Percentiles rank a stretch among this genome's conserved stretches.
These are phyloP conservation scores for Amniculicola lignicola DNA, from an alignment of 495 filamentous ascomycete genomes.

Conservation along the genomic window DNA sequence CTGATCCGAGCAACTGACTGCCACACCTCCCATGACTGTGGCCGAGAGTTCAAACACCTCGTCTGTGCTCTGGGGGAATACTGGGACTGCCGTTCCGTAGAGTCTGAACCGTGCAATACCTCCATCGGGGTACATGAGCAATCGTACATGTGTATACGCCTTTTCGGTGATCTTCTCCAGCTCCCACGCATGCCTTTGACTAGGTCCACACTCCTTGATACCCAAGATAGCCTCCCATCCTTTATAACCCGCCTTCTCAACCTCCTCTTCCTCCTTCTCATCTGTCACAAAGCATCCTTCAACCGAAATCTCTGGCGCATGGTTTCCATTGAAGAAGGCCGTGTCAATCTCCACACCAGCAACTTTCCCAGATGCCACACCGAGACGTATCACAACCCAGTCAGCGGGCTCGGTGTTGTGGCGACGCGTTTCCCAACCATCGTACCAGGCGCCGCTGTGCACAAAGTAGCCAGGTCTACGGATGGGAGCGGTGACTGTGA, in stretches of 20 bases:
- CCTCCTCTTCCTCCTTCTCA: constrained; percentile 43
- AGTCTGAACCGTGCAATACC: constrained; percentile 86
- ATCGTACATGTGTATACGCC: constrained; percentile 77
- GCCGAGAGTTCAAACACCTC: constrained; percentile 78
- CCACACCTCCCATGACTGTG: constrained; percentile 76
- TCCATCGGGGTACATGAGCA: constrained; percentile 91
- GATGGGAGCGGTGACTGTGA: constrained; percentile 71
- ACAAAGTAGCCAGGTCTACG: constrained; percentile 78
- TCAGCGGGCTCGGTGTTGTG: constrained; percentile 79
- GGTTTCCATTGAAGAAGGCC: constrained; percentile 81
- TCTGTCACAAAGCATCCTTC: constrained; percentile 62
- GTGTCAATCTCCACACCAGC: constrained; percentile 85
- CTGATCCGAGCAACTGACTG: constrained; percentile 73
- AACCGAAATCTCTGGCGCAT: constrained; percentile 78
- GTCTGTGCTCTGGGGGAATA: constrained; percentile 60
- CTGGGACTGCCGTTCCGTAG: constrained; percentile 72
- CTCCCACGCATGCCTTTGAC: constrained; percentile 74
- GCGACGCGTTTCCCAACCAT: constrained; percentile 90
- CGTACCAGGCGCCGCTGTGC: constrained; percentile 86
- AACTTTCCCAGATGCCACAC: constrained; percentile 71
- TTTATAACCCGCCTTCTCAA: constrained; percentile 53
- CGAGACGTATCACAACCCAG: constrained; percentile 79
- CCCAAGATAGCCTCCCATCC: constrained; percentile 74
- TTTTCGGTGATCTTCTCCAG: constrained; percentile 56
- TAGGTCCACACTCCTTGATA: constrained; percentile 68